phyloP scores from a whole-genome alignment of 768 basidiomycete genomes.

The Stropharia rugosoannulata region DNA sequence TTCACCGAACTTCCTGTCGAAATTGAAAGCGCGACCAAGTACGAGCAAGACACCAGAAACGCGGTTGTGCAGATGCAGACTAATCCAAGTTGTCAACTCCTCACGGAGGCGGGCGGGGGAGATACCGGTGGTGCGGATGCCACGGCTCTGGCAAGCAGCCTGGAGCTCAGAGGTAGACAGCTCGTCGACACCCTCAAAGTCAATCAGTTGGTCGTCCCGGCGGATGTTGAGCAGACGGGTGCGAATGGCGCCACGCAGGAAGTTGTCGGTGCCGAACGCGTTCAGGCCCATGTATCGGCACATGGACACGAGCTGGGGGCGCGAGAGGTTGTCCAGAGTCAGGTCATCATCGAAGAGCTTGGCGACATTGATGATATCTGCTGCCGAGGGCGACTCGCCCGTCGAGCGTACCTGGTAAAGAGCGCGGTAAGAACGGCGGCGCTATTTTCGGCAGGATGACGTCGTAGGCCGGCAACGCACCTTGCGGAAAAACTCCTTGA shows the following conservation, averaged over 20 bases:
- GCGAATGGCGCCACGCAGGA: conserved; percentile 89
- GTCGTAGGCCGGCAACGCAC: conserved; percentile 34
- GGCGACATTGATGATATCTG: conserved; percentile 92
- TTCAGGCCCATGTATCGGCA: conserved; percentile 98
- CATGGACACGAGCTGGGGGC: conserved; percentile 98
- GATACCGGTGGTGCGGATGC: conserved; percentile 84
- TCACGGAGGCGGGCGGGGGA: conserved; percentile 88
- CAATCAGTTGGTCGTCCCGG: conserved; percentile 91
- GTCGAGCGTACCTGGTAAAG: conserved; percentile 78
- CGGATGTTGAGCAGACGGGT: conserved; percentile 79
- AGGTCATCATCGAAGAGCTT: conserved; percentile 97
- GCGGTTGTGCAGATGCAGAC: conserved; percentile 84
- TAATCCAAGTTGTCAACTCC: conserved; percentile 91
- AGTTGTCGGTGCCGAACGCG: conserved; percentile 98
- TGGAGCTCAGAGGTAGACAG: conserved; percentile 92
- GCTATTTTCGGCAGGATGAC: conserved; percentile 3
- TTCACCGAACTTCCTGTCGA: conserved; percentile 72
- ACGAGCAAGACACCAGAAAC: conserved; percentile 94
- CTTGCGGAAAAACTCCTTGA: conserved; percentile 99
- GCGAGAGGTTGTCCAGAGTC: conserved; percentile 95
- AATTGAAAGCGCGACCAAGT: conserved; percentile 93
- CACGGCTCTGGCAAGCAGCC: conserved; percentile 90
- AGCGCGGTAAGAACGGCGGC: not conserved
- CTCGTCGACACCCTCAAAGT: conserved; percentile 85
- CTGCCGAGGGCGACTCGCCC: conserved; percentile 86